Evolutionary conservation across 73 alveolate species (phyloP).

Genomic region (Tetrahymena thermophila): DNA sequence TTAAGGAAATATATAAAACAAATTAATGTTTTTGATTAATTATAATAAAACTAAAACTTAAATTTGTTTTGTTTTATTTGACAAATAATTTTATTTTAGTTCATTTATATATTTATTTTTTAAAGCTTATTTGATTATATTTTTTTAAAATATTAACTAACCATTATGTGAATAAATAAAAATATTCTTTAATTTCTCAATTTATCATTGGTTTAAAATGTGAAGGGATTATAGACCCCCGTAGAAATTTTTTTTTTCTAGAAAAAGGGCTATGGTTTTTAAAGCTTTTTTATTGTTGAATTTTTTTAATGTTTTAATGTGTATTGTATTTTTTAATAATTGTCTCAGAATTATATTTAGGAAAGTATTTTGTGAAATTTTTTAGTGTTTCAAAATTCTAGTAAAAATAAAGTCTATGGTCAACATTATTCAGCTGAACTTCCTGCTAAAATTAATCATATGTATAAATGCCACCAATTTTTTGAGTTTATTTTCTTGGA

Average conservation of each 20-base stretch:
- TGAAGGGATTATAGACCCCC: not conserved
- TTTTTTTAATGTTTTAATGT: not conserved
- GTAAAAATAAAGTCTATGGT: not conserved
- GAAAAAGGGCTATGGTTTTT: not conserved
- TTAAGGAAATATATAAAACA: no score
- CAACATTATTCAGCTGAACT: not conserved
- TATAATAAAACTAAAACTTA: no score
- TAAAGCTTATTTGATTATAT: no score
- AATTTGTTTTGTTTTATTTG: no score
- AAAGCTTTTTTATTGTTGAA: not conserved
- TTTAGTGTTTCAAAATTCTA: not conserved
- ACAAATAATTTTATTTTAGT: no score
- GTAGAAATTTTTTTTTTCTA: not conserved
- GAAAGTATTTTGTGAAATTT: not conserved
- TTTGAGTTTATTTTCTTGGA: not conserved
- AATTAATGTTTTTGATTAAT: no score
- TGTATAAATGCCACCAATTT: not conserved
- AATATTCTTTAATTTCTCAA: not conserved
- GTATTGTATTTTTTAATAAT: not conserved
- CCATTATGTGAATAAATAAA: no score
- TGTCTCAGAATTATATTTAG: not conserved
- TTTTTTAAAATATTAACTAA: no score
- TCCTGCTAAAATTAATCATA: not conserved
- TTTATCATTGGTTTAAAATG: not conserved
- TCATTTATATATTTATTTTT: no score